Evolutionary conservation across 1,139 yeast genomes (phyloP), one percentile per base, ranked within the genome.

Genomic region (Meyerozyma carpophila): DNA sequence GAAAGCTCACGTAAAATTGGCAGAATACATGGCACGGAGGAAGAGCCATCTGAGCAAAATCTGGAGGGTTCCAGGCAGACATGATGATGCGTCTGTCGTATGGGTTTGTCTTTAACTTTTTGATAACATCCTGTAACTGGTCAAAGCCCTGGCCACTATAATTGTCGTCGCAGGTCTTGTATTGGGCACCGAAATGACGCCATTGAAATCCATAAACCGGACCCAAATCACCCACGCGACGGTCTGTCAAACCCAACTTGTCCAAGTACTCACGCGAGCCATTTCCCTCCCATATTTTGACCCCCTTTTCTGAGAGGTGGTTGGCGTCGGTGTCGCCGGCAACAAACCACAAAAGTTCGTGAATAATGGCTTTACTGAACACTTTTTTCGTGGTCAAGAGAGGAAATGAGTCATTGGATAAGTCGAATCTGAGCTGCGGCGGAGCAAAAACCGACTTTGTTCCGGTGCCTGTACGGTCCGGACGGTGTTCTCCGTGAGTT

Each of bases 141-240:
- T 93, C 99, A 44, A 80, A 84, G 4, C 99, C 99, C 59, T 88
- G 75, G 5, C 91, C 93, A 0, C 84, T 61, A 57, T 93, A 93
- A 62, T 93, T 95, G 6, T 91, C 74, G 50, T 91, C 91, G 58
- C 96, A 89, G 46, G 88, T 90, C 36, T 59, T 71, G 62, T 93
- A 93, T 52, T 84, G 80, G 4, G 98, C 98, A 27, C 98, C 98
- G 61, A 94, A 93, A 63, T 94, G 98, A 57, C 99, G 81, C 99
- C 99, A 93, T 65, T 93, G 99, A 67, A 94, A 93, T 0, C 99
- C 99, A 61, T 93, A 93, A 3, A 93, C 97, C 1, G 99, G 98
- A 0, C 99, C 99, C 54, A 93, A 68, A 65, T 93, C 99, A 44
- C 98, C 98, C 56, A 82, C 97, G 49, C 93, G 75, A 57, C 96